Conservation (phyloP, 2,329 filamentous ascomycete genomes). For the Cladorrhinum sp. region DNA sequence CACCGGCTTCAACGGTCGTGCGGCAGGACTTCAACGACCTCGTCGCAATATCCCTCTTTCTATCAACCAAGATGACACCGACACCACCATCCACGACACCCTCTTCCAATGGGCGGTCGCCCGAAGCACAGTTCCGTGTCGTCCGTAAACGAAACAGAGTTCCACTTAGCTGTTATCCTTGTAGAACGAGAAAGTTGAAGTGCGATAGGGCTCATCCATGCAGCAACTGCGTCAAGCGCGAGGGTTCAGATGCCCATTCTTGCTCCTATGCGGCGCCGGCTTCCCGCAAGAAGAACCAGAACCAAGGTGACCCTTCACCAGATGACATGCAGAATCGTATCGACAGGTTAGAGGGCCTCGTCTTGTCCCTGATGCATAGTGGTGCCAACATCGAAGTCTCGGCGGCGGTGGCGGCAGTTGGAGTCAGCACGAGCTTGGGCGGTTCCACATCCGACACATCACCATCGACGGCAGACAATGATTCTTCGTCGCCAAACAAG, state of each 20-base stretch:
- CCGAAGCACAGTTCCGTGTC: slow-evolving; percentile 81
- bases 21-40: not conserved
- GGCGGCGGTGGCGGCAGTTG: slow-evolving; percentile 32
- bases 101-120: slow-evolving; percentile 72
- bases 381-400: slow-evolving; percentile 54
- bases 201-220: slow-evolving; percentile 90
- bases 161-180: slow-evolving; percentile 87
- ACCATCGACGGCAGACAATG: slow-evolving; percentile 34
- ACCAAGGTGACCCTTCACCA: slow-evolving; percentile 59
- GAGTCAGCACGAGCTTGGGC: slow-evolving; percentile 27
- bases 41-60: not conserved
- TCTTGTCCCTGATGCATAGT: slow-evolving; percentile 91
- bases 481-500: slow-evolving; percentile 35
- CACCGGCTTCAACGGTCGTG: not conserved
- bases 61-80: slow-evolving; percentile 58
- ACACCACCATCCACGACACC: slow-evolving; percentile 76
- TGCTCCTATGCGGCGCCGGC: slow-evolving; percentile 79
- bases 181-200: slow-evolving; percentile 91
- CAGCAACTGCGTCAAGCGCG: slow-evolving; percentile 90
- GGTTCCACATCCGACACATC: slow-evolving; percentile 17
- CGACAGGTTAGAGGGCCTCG: slow-evolving; percentile 87
- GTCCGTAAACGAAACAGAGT: slow-evolving; percentile 90
- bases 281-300: slow-evolving; percentile 70
- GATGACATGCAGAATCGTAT: slow-evolving; percentile 99
- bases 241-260: slow-evolving; percentile 73